Evolutionary conservation across 2,329 filamentous ascomycete genomes (phyloP), one percentile per base, ranked within the genome.

Genomic region (Colletotrichum noveboracense): DNA sequence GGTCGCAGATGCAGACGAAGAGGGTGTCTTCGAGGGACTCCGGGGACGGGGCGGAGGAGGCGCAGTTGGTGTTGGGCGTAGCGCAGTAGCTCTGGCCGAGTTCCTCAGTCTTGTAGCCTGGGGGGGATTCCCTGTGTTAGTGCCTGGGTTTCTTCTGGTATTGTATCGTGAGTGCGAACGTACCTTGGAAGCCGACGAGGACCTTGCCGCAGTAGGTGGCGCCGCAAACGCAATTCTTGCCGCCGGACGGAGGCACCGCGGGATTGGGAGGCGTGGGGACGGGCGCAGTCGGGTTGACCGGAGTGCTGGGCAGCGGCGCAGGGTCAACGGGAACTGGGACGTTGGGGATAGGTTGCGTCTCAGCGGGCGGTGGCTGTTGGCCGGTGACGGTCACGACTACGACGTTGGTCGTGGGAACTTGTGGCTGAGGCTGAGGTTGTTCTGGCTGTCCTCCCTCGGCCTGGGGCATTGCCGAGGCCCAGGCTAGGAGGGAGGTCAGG

Each of bases 161-260:
- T 34, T 6, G 30, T 7, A 18, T 30, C 4, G 30, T n/a, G 8
- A 21, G 58, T 8, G 38, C 18, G 4, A 14, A 21, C n/a, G 16
- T 66, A 77, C 77, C 72, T 66, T 77, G 77, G 66, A 70, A 78
- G 43, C 58, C 72, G 79, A 83, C 81, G 24, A 86, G 79, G 14
- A 86, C 85, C 3, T 82, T 80, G 12, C 84, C 84, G 74, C 85
- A 86, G 73, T 86, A 86, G 5, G 85, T 86, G 70, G 86, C 86
- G 70, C 85, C 85, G 75, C 85, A 86, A 74, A 86, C 82, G 77
- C 85, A 86, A 68, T 83, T 82, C 18, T 85, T 78, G 3, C 81
- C 84, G 10, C 79, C 74, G 30, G 71, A 21, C 10, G 73, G 69
- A 38, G 43, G 62, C 10, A 68, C 34, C 52, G 61, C 32, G n/a